Base-by-base conservation (phyloP, 805 yeast genomes). In the Millerago galiae region DNA sequence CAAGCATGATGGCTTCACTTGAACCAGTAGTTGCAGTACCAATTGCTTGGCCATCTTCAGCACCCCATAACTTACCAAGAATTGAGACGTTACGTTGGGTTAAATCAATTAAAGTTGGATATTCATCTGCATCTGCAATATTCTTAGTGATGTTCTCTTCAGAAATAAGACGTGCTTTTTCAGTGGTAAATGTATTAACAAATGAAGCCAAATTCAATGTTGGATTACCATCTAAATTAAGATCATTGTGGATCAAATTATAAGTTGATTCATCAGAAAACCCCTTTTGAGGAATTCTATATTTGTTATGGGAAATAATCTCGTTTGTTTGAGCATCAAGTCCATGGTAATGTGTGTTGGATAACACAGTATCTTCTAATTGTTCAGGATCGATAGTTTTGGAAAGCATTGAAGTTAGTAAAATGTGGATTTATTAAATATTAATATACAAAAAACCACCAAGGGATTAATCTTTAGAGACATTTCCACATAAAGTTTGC, bases 1-100 rank as follows among this genome's bases (percentile, higher is more conserved):
- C 97, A 40, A 89, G 75, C 85, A 88, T 87, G 53, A 90, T 81
- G 8, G 96, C 97, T 61, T 89, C 97, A 1, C 91, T 81, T 2
- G 96, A 88, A 5, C 97, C 97, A 2, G 96, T 89, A 42, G 95
- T 86, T 21, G 96, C 93, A 11, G 95, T 80, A 18, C 97, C 97
- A 26, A 87, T 69, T 4, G 95, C 79, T 31, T 56, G 54, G 30
- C 51, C 48, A 10, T 53, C 54, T 8, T 81, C 82, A 10, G 88
- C 90, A 56, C 87, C 68, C 96, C 96, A 89, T 54, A 89, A 61
- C 55, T 81, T 75, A 10, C 88, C 79, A 47, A 89, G 59, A 52
- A 89, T 89, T 18, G 88, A 75, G 44, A 89, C 76, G 64, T 96
- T 88, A 52, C 96, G 75, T 48, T 81, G 74, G 48, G 90, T 95